phyloP scores from a whole-genome alignment of 306 rosid genomes.

The Benincasa hispida region DNA sequence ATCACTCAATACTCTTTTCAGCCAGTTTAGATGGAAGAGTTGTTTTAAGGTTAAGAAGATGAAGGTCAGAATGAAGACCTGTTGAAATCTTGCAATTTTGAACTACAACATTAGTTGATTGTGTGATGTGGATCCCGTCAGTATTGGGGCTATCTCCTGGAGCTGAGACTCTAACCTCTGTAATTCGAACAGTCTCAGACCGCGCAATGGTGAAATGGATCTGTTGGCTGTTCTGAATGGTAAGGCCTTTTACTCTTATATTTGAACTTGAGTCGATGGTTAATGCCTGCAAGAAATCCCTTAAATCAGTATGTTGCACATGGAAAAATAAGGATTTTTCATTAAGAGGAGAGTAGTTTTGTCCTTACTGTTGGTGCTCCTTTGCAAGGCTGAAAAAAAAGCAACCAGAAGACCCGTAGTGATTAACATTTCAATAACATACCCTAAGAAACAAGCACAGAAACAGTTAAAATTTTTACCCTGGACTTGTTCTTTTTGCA shows the following conservation, averaged over 20 bases:
- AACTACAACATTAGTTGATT: constrained; percentile 72
- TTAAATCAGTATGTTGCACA: constrained; percentile 3
- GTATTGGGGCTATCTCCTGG: constrained; percentile 59
- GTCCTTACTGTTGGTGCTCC: constrained; percentile 86
- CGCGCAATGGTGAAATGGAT: constrained; percentile 64
- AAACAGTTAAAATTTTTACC: constrained; percentile 22
- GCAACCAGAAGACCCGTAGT: background rate
- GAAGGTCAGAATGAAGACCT: constrained; percentile 37
- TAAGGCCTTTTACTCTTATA: constrained; percentile 49
- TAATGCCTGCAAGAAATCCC: constrained; percentile 55
- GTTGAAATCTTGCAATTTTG: constrained; percentile 69
- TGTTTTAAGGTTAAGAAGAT: background rate
- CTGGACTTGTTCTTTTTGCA: constrained; percentile 88
- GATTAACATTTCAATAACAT: background rate
- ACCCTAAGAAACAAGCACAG: background rate
- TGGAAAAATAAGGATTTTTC: background rate
- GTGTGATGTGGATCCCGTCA: constrained; percentile 85
- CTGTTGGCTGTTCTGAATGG: constrained; percentile 87
- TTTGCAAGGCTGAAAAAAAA: constrained; percentile 64
- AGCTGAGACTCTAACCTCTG: constrained; percentile 52
- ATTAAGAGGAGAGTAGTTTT: constrained; percentile 5
- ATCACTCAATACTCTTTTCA: background rate
- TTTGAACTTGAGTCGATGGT: constrained; percentile 71
- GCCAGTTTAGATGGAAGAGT: background rate
- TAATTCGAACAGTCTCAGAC: constrained; percentile 51